phyloP scores from a whole-genome alignment of 2,329 filamentous ascomycete genomes.

The Tolypocladium tropicale region DNA sequence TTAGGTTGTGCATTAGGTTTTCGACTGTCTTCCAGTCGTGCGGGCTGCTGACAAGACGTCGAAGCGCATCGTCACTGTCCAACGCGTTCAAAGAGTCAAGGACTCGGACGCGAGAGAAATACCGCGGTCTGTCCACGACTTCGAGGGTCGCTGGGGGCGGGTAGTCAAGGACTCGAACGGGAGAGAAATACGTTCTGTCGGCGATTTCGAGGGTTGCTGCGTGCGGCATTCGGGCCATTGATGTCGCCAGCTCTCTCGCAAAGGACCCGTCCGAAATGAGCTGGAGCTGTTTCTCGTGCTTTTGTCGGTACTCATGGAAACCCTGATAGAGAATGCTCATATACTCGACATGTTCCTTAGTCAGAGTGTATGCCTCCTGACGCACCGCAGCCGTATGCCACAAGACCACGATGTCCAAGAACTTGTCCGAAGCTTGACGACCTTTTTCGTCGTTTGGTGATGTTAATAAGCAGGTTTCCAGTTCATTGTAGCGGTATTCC shows the following conservation, averaged over 20 bases:
- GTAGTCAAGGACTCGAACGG: too few species aligned
- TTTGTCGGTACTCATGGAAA: not conserved
- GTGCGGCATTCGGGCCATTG: not conserved
- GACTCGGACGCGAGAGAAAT: too few species aligned
- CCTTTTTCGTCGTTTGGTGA: not conserved
- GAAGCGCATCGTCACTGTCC: not conserved
- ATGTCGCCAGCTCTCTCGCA: not conserved
- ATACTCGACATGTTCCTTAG: not conserved
- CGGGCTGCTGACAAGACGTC: not conserved
- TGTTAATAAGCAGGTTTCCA: not conserved
- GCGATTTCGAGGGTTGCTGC: not conserved
- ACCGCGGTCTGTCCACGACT: not conserved
- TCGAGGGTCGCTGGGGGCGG: not conserved
- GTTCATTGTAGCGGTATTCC: not conserved
- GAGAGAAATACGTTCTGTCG: not conserved
- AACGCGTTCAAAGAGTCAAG: not conserved
- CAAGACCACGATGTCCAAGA: not conserved
- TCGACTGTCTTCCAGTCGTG: not conserved
- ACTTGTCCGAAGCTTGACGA: not conserved
- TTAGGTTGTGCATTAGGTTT: not conserved
- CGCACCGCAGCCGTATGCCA: not conserved
- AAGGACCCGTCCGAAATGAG: not conserved
- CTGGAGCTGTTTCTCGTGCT: not conserved
- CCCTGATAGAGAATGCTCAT: not conserved
- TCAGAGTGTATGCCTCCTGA: not conserved